Percentiles rank a stretch among this genome's conserved stretches.
These are phyloP conservation scores for Ascomycota sp. DNA, from an alignment of 2,329 filamentous ascomycete species.

Conservation along the genomic window DNA sequence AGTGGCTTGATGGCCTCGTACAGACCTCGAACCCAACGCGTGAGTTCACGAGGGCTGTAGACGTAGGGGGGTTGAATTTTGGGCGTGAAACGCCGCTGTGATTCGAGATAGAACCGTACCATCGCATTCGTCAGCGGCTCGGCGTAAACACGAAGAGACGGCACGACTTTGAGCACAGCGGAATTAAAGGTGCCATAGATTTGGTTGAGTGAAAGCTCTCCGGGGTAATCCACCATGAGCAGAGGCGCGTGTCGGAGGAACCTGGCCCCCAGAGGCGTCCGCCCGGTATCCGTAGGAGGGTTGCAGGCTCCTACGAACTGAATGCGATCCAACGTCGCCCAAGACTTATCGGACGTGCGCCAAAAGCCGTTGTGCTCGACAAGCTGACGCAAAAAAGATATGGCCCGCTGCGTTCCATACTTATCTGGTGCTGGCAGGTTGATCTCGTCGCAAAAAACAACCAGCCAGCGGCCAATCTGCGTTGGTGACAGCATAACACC, in stretches of 20 bases:
- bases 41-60: constrained; percentile 95
- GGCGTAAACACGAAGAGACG: constrained; percentile 79
- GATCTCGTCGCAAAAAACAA: constrained; percentile 98
- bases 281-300: constrained; percentile 86
- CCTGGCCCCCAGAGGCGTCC: constrained; percentile 76
- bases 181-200: constrained; percentile 98
- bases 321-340: constrained; percentile 92
- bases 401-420: constrained; percentile 90
- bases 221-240: constrained; percentile 98
- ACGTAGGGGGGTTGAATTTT: constrained; percentile 97
- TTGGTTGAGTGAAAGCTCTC: constrained; percentile 78
- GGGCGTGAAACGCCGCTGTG: constrained; percentile 80
- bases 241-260: constrained; percentile 95
- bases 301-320: constrained; percentile 98
- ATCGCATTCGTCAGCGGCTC: constrained; percentile 89
- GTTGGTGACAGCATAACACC: constrained; percentile 87
- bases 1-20: constrained; percentile 92
- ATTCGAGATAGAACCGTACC: constrained; percentile 90
- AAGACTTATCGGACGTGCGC: constrained; percentile 89
- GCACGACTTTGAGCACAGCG: constrained; percentile 89
- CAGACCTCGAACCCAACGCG: constrained; percentile 87
- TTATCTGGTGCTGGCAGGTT: constrained; percentile 94
- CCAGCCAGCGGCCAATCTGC: constrained; percentile 91
- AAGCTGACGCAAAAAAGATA: constrained; percentile 88
- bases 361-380: constrained; percentile 99